Evolutionary conservation across 495 filamentous ascomycete species (phyloP), one percentile per base, ranked within the genome.

Genomic region (Lepraria neglecta): DNA sequence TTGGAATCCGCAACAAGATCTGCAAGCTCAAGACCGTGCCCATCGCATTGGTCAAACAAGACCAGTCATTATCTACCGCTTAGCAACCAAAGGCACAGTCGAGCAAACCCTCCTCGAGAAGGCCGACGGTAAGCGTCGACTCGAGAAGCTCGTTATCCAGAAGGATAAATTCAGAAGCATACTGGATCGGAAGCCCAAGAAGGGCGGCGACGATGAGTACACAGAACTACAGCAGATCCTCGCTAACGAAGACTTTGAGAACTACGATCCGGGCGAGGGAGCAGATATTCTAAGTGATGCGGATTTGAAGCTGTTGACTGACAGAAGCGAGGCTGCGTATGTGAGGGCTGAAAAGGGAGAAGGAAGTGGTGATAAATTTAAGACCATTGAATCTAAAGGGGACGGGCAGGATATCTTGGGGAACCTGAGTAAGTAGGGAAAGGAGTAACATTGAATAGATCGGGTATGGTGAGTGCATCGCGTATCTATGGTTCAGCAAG

Each of bases 1-100:
- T 72, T 98, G 94, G 92, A 98, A 98, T 69, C 94, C 94, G 0
- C 94, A 97, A 72, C 91, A 95, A 68, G 94, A 98, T 73, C 79
- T 98, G 17, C 94, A 98, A 71, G 94, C 94, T 0, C 91, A 96
- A 72, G 94, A 98, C 67, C 88, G 94, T 21, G 90, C 88, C 2
- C 94, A 98, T 69, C 84, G 94, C 40, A 97, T 98, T 56, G 94
- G 94, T 0, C 94, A 98, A 70, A 96, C 84, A 40, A 81, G 85
- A 24, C 92, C 92, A 0, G 94, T 98, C 7, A 82, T 98, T 24
- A 86, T 98, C n/a, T 98, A 94, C 74, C 88, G 94, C 6, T 82
- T 98, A 15, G 94, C 94, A 0, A 98, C 94, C 0, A 90, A 92
- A 67, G 89, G 87, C 1, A 97, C 92, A 0, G 88, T 98, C 0